These are phyloP conservation scores for Tetrapisispora taiwanensis DNA, from an alignment of 805 yeast genomes.

Conservation along the genomic window DNA sequence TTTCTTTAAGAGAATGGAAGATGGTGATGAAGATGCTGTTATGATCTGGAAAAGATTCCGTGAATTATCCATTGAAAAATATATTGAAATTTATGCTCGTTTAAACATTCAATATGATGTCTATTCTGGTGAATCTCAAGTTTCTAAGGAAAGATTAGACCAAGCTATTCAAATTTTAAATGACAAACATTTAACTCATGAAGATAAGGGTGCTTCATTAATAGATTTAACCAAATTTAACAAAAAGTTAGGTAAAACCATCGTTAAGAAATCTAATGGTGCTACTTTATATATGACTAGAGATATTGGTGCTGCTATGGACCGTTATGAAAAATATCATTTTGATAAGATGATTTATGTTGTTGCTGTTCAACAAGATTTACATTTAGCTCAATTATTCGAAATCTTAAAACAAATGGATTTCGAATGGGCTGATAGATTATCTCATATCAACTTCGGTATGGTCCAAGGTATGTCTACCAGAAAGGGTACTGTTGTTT, in stretches of 20 bases:
- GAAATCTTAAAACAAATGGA: constrained; percentile 89
- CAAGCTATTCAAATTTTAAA: constrained; percentile 52
- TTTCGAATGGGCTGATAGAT: constrained; percentile 69
- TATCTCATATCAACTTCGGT: constrained; percentile 87
- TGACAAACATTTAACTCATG: constrained; percentile 62
- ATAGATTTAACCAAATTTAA: constrained; percentile 77
- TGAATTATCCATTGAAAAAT: constrained; percentile 78
- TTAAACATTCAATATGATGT: constrained; percentile 79
- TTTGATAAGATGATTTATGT: constrained; percentile 96
- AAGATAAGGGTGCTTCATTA: constrained; percentile 83
- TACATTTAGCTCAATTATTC: constrained; percentile 88
- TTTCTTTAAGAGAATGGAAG: constrained; percentile 85
- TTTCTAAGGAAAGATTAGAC: constrained; percentile 60
- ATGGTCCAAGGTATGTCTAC: constrained; percentile 99
- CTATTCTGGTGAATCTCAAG: constrained; percentile 95
- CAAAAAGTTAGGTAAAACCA: constrained; percentile 86
- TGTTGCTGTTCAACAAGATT: constrained; percentile 92
- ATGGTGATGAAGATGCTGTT: constrained; percentile 76
- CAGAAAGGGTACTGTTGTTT: constrained; percentile 97
- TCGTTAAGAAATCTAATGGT: constrained; percentile 91
- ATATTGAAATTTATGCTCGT: constrained; percentile 81
- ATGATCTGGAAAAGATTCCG: constrained; percentile 80
- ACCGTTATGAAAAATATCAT: constrained; percentile 71
- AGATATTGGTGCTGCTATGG: constrained; percentile 93
- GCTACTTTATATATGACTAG: constrained; percentile 89